Percentiles rank a stretch among this genome's conserved stretches.
Conservation (phyloP, 2,329 filamentous ascomycete genomes). For the Pestalotiopsis sp. region DNA sequence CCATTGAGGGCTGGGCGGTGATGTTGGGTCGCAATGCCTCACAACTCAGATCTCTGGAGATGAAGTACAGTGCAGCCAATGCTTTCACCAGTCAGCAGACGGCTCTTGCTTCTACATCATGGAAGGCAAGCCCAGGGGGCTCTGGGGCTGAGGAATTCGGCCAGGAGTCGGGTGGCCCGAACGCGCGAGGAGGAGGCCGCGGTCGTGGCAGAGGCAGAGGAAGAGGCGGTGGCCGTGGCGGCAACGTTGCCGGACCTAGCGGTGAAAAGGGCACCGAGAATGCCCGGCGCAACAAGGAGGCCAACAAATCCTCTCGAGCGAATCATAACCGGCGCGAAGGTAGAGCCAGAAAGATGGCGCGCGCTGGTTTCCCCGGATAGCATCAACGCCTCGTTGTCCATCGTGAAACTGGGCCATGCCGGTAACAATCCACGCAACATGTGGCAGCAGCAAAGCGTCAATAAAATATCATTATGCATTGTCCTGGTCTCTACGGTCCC, state of each 20-base stretch:
- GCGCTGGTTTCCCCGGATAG: conserved; percentile 40
- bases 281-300: conserved; percentile 75
- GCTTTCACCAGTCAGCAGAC: conserved; percentile 67
- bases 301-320: conserved; percentile 76
- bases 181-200: conserved; percentile 42
- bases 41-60: conserved; percentile 68
- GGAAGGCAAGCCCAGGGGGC: conserved; percentile 52
- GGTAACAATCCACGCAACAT: too few species aligned
- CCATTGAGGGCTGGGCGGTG: conserved; percentile 89
- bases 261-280: conserved; percentile 71
- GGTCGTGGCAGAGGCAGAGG: conserved; percentile 45
- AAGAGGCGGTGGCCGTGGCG: conserved; percentile 52
- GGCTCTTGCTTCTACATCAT: conserved; percentile 66
- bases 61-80: conserved; percentile 53
- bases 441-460: too few species aligned
- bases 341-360: conserved; percentile 64
- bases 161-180: conserved; percentile 35
- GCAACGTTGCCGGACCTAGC: conserved; percentile 63
- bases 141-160: conserved; percentile 60
- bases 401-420: too few species aligned
- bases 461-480: too few species aligned
- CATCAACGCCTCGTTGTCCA: not conserved
- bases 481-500: not conserved
- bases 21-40: conserved; percentile 77
- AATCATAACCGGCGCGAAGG: conserved; percentile 84